phyloP scores from a whole-genome alignment of 257 asterid genomes.

The Capsicum baccatum region DNA sequence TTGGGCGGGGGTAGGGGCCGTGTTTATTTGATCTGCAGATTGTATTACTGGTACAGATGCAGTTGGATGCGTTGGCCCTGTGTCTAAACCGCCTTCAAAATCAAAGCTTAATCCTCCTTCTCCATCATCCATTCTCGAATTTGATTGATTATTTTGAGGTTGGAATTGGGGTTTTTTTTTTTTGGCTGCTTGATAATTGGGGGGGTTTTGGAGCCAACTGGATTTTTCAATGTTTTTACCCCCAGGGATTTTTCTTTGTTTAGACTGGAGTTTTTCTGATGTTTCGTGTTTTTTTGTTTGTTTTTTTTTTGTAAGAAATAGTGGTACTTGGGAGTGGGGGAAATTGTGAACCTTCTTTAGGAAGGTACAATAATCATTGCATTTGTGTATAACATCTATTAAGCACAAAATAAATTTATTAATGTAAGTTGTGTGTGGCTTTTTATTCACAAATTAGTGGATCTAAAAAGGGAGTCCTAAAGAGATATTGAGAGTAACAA shows the following conservation, averaged over 20 bases:
- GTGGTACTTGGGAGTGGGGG: too few relatives aligned
- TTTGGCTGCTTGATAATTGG: background rate
- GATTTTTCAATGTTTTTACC: background rate
- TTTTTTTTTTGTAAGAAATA: too few relatives aligned
- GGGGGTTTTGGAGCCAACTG: background rate
- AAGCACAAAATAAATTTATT: background rate
- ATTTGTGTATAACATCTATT: background rate
- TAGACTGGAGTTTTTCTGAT: too few relatives aligned
- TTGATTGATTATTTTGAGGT: too few relatives aligned
- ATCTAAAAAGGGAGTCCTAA: background rate
- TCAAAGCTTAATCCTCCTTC: constrained; percentile 95
- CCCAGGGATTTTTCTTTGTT: background rate
- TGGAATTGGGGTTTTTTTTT: too few relatives aligned
- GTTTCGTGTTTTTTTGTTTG: too few relatives aligned
- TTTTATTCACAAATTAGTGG: background rate
- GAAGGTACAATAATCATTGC: background rate
- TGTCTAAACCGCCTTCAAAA: constrained; percentile 85
- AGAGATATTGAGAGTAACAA: background rate
- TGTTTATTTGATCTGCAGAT: constrained; percentile 44
- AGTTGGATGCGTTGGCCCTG: constrained; percentile 75
- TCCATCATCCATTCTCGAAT: constrained; percentile 67
- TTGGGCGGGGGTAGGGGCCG: constrained; percentile 32
- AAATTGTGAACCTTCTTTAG: background rate
- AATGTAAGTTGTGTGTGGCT: background rate
- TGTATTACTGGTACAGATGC: constrained; percentile 79